Conservation (phyloP, 176 grass and related monocot genomes). For the Typha latifolia region DNA sequence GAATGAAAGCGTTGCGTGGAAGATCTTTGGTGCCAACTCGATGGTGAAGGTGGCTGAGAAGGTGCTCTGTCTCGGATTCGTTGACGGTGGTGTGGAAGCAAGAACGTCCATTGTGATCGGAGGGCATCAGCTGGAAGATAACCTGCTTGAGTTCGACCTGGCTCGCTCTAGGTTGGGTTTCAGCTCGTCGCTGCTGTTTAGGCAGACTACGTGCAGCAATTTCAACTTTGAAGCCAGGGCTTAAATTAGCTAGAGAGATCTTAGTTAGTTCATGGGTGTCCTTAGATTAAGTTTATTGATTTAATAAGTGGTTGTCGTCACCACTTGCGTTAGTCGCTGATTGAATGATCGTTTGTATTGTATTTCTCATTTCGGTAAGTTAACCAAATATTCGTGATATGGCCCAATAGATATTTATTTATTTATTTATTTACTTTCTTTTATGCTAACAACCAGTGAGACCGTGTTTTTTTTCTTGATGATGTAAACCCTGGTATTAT, state of each 20-base stretch:
- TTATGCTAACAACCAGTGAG: too few species aligned
- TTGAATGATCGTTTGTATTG: too few species aligned
- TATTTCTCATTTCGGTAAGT: too few species aligned
- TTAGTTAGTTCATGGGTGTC: too few species aligned
- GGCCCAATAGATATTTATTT: too few species aligned
- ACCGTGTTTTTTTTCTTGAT: too few species aligned
- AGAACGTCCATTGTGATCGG: constrained; percentile 59
- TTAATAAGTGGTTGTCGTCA: too few species aligned
- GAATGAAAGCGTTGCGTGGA: constrained; percentile 33
- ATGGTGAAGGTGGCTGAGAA: constrained; percentile 34
- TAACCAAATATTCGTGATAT: too few species aligned
- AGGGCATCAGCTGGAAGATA: constrained; percentile 60
- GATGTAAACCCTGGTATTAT: too few species aligned
- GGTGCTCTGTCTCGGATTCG: constrained; percentile 53
- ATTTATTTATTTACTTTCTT: too few species aligned
- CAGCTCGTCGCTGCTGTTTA: constrained; percentile 45
- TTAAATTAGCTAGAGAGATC: neutral
- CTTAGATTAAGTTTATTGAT: too few species aligned
- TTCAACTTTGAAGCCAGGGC: constrained; percentile 30
- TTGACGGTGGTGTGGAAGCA: constrained; percentile 44
- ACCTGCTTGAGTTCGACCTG: constrained; percentile 73
- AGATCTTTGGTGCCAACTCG: constrained; percentile 57
- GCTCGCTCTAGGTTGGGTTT: constrained; percentile 51
- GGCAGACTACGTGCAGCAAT: constrained; percentile 46
- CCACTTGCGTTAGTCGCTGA: too few species aligned